Base-by-base conservation (phyloP, 2,329 filamentous ascomycete genomes). In the Hymenotorrendiella dingleyae region DNA sequence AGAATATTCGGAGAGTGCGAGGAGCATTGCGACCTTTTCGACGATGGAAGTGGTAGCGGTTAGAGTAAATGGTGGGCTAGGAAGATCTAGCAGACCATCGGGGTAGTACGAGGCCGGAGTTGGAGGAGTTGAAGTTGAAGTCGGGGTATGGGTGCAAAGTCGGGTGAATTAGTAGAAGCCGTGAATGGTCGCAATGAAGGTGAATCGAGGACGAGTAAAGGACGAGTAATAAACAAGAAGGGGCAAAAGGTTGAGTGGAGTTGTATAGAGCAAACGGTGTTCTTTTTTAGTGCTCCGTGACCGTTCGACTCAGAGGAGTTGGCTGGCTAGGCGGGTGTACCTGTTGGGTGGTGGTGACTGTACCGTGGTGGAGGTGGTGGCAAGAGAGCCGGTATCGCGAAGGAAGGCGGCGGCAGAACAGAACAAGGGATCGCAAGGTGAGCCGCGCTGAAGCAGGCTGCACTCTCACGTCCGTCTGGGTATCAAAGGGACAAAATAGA, bases 21-120 rank as follows among this genome's bases (percentile, higher is more conserved):
- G 61, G 73, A 68, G 70, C 78, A 82, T 82, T 59, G 68, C 78
- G 59, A 57, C 52, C 53, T 57, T 58, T 60, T 50, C 58, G 53
- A 54, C 50, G 55, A 42, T 52, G 52, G 48, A 58, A 54, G 51
- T 56, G 57, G 54, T 56, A 52, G 43, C 41, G 48, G 48, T 55
- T 53, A 43, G 36, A 47, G 47, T 56, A 56, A 52, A 59, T 59
- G 56, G 54, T 54, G 48, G 47, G 52, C 54, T 58, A 59, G 55
- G 48, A 36, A 36, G n/a, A 28, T 20, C 38, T 47, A 50, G 50
- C 37, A 56, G 51, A 57, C 58, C 58, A 61, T 62, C 39, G 39
- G 43, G 45, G 41, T 17, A 17, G 40, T 17, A 36, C 22, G 19
- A 19, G 32, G 28, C 22, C 28, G 30, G 23, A 23, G 34, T 43